Conservation (phyloP, 2,329 filamentous ascomycete species). For the Verticillium nonalfalfae region DNA sequence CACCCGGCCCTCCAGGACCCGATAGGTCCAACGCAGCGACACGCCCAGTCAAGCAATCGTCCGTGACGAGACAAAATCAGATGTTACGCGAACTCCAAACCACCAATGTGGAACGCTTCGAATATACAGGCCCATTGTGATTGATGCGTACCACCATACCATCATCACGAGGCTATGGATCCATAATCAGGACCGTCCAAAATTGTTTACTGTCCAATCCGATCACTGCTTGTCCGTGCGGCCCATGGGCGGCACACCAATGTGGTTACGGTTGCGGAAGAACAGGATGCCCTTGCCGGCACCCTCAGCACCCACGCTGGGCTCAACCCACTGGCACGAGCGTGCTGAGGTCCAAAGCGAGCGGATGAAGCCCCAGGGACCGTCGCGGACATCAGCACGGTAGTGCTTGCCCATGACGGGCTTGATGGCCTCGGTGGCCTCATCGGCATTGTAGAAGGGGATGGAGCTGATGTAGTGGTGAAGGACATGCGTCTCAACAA, state of each 20-base stretch:
- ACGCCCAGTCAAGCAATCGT: neutral
- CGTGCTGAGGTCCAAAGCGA: conserved; percentile 76
- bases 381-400: conserved; percentile 71
- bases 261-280: conserved; percentile 89
- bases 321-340: conserved; percentile 97
- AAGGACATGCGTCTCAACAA: conserved; percentile 95
- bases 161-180: neutral
- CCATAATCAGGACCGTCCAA: neutral
- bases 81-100: neutral
- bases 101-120: neutral
- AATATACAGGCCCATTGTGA: neutral
- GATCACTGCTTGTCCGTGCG: neutral
- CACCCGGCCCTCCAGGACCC: too few relatives aligned
- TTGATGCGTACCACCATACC: neutral
- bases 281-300: conserved; percentile 82
- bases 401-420: conserved; percentile 94
- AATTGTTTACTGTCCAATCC: neutral
- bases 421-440: conserved; percentile 55
- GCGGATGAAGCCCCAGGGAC: conserved; percentile 75
- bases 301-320: conserved; percentile 71
- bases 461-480: conserved; percentile 97
- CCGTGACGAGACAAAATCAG: neutral
- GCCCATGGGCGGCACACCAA: conserved; percentile 41
- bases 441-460: conserved; percentile 68
- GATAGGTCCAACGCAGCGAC: neutral